Conservation (phyloP, 2,329 filamentous ascomycete genomes). For the Xylariaceae sp. region DNA sequence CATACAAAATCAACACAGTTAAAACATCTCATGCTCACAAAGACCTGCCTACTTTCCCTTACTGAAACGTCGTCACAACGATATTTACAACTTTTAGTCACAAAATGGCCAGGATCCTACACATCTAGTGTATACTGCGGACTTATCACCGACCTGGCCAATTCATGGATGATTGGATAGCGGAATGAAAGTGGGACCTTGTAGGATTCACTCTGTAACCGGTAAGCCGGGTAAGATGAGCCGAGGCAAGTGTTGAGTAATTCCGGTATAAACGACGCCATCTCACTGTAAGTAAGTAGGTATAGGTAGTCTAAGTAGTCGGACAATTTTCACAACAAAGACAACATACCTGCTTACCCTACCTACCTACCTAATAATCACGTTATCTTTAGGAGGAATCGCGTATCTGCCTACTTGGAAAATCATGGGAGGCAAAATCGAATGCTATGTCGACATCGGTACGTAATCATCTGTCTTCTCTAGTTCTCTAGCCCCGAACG, state of each 20-base stretch:
- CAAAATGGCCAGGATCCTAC: too few relatives aligned
- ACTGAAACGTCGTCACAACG: too few relatives aligned
- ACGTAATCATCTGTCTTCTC: constrained; percentile 21
- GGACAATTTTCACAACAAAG: not conserved
- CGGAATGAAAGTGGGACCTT: not conserved
- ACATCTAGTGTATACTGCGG: too few relatives aligned
- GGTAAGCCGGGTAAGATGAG: not conserved
- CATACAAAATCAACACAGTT: too few relatives aligned
- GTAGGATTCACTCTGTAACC: not conserved
- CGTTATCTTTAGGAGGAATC: not conserved
- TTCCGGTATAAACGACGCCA: not conserved
- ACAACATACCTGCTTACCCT: not conserved
- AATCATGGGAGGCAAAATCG: constrained; percentile 56
- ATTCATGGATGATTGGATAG: too few relatives aligned
- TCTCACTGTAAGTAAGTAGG: not conserved
- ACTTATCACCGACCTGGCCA: too few relatives aligned
- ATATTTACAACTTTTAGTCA: too few relatives aligned
- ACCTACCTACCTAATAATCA: not conserved
- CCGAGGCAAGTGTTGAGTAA: constrained; percentile 7
- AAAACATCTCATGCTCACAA: too few relatives aligned
- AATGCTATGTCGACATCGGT: constrained; percentile 64
- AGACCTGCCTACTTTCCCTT: too few relatives aligned
- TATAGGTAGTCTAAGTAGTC: too few relatives aligned
- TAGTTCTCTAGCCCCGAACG: not conserved
- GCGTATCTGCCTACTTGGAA: not conserved